Evolutionary conservation across 768 basidiomycete species (phyloP).

Genomic region (Erythrobasidium yunnanense): DNA sequence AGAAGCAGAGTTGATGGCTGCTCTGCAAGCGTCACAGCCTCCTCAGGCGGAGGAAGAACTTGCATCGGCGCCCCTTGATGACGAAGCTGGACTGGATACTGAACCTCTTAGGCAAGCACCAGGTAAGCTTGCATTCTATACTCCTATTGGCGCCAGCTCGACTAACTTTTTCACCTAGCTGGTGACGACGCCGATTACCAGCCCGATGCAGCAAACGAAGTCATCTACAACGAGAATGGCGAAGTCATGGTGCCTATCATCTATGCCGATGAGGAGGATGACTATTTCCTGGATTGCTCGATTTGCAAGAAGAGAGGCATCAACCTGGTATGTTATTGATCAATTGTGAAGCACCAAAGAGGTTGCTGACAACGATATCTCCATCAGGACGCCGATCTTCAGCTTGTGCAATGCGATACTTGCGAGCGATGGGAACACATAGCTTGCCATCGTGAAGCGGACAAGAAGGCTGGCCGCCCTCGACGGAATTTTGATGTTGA

Average conservation of each 20-base stretch:
- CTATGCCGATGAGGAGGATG: slow-evolving; percentile 6
- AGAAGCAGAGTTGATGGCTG: slow-evolving; percentile 14
- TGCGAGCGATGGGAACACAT: slow-evolving; percentile 26
- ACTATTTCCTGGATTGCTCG: slow-evolving; percentile 23
- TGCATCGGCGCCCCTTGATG: too few relatives aligned
- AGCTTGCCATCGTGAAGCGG: slow-evolving; percentile 12
- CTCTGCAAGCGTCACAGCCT: neutral
- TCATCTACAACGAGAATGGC: too few relatives aligned
- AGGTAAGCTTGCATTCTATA: too few relatives aligned
- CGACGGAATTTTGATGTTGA: slow-evolving; percentile 14
- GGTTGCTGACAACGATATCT: neutral
- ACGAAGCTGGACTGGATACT: too few relatives aligned
- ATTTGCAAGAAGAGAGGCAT: slow-evolving; percentile 8
- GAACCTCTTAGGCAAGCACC: too few relatives aligned
- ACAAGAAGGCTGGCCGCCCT: neutral
- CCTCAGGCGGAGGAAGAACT: neutral
- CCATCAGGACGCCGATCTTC: neutral
- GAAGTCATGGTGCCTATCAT: neutral
- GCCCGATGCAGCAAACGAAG: too few relatives aligned
- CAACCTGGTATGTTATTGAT: neutral
- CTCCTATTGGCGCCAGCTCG: too few relatives aligned
- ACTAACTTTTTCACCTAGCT: too few relatives aligned
- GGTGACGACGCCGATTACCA: too few relatives aligned
- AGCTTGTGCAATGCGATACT: slow-evolving; percentile 7
- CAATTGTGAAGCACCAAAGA: too few relatives aligned